Base-by-base conservation (phyloP, 1,284 basidiomycete genomes). In the Microbotryum silenes-acaulis region DNA sequence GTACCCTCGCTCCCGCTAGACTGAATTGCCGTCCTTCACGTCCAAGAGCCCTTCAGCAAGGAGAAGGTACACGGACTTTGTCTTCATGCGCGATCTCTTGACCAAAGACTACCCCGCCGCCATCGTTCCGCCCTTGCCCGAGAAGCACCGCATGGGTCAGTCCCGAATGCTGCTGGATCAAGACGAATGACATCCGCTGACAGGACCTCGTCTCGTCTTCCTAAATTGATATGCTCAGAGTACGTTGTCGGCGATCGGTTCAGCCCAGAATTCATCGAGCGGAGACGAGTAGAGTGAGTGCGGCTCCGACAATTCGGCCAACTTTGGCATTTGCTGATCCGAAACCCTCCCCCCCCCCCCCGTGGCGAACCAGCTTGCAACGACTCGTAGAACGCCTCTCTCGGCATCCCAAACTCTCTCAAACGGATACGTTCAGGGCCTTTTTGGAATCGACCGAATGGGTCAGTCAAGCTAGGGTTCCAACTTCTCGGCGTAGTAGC, bases 401-500 rank as follows among this genome's bases (percentile, higher is more conserved):
- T 50, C 83, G 91, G 45, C 96, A 99, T 76, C 93, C 96, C 12
- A 96, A 89, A 0, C 79, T 99, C n/a, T 91, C 96, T 74, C 81
- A 94, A 49, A 89, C 89, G 64, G 88, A 87, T 20, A 82, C 97
- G 21, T 81, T 96, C 23, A 84, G 88, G 25, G 89, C 89, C 53
- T 98, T 99, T 77, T 85, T 98, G 60, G 90, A 92, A 74, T 96
- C 91, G 14, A 88, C 88, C 47, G 93, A 99, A 90, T 99, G 94
- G 94, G 92, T 93, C 74, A 63, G 83, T 74, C 20, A 16, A n/a
- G 37, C 53, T 18, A 16, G 12, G 37, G 61, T 23, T 54, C 6
- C 66, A 42, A 33, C 18, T 18, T 46, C 21, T 61, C 67, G 9
- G 29, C 64, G 16, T 23, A 51, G 16, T 16, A 10, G 42, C 18